Evolutionary conservation across 148 eudicot species (phyloP), one percentile per base, ranked within the genome.

Genomic region (Heliamphora exappendiculata): DNA sequence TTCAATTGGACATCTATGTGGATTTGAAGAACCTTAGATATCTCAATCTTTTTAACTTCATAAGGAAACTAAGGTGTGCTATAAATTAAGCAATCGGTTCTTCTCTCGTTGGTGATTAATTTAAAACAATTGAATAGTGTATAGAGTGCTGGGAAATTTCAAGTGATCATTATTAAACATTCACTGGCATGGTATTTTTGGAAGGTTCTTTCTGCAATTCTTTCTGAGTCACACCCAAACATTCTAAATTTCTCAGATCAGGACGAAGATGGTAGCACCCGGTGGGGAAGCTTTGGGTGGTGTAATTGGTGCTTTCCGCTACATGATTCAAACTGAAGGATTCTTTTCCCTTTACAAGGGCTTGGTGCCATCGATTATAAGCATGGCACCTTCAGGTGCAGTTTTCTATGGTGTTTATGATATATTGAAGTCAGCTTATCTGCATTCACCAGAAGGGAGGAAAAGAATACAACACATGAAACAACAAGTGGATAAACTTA

Each of bases 311-410:
- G 81, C 94, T 68, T 92, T 90, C 60, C 87, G 84, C 67, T 89
- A 95, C 76, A 89, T 92, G 86, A 89, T 95, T 76, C 87, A 81
- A 81, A 90, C 94, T 34, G 98, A 95, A 86, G 98, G 98, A 55
- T 91, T 95, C 83, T 89, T 95, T 53, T 92, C 98, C 75, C 94
- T 92, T 33, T 95, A 95, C 79, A 95, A 92, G 82, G 98, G 98
- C 67, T 81, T 95, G 83, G 88, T 83, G 45, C 98, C 98, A 20
- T 95, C 98, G 11, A 82, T 95, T 77, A 82, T 91, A 59, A 90
- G 96, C 85, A 92, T 95, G 97, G 97, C 96, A 73, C 96, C 98
- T 77, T 91, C 98, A 47, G 98, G 97, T 37, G 97, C 98, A 31
- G 97, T 95, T 76, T 92, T 88, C 81, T 95, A 95, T 74, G 97